A percentile compares a stretch with the other conserved stretches of the same genome.
Conservation (phyloP, 768 basidiomycete species). For the Pleurotus giganteus region DNA sequence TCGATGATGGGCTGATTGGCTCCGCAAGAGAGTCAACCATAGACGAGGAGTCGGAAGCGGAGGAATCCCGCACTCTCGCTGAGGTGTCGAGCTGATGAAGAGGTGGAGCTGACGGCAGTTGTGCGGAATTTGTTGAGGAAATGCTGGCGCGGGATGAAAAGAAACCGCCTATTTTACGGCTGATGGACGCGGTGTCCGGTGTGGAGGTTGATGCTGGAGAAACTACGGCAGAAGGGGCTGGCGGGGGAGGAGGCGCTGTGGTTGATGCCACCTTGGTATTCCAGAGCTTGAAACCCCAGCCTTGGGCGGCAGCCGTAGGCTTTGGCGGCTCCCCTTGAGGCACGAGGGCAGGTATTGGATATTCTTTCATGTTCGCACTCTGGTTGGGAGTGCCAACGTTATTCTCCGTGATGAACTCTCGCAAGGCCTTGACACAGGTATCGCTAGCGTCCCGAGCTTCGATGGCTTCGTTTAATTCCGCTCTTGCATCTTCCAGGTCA, state of each 20-base stretch:
- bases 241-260: slow-evolving; percentile 23
- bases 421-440: slow-evolving; percentile 74
- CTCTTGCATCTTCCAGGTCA: slow-evolving; percentile 61
- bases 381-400: slow-evolving; percentile 44
- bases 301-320: slow-evolving; percentile 23
- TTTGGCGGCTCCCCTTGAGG: slow-evolving; percentile 30
- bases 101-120: slow-evolving; percentile 12
- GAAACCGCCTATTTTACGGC: slow-evolving; percentile 67
- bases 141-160: slow-evolving; percentile 59
- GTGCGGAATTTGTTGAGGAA: slow-evolving; percentile 38
- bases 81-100: slow-evolving; percentile 24
- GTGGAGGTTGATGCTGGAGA: slow-evolving; percentile 19
- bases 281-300: slow-evolving; percentile 78
- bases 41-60: slow-evolving; percentile 59
- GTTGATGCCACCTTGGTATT: slow-evolving; percentile 31
- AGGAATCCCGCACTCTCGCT: slow-evolving; percentile 32
- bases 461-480: slow-evolving; percentile 70
- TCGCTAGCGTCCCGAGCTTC: slow-evolving; percentile 90
- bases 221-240: slow-evolving; percentile 17
- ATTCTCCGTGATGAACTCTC: slow-evolving; percentile 79
- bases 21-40: slow-evolving; percentile 53
- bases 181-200: slow-evolving; percentile 44
- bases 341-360: slow-evolving; percentile 39
- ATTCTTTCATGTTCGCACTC: slow-evolving; percentile 32
- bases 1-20: slow-evolving; percentile 50